A percentile compares a stretch with the other conserved stretches of the same genome.
phyloP scores from a whole-genome alignment of 805 yeast genomes.

The Pichia paraexigua region DNA sequence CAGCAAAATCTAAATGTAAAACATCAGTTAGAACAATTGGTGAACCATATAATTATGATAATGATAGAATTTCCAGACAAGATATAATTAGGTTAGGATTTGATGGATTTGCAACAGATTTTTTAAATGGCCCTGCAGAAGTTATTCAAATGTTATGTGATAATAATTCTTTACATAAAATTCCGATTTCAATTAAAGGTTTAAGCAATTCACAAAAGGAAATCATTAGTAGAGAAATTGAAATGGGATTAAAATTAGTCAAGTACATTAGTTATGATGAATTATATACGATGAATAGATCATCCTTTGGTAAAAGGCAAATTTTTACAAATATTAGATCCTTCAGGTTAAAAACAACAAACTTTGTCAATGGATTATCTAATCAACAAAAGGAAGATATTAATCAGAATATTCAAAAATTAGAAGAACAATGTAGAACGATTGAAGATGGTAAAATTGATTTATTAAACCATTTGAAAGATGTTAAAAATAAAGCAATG shows the following conservation, averaged over 20 bases:
- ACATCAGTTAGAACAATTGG: constrained; percentile 49
- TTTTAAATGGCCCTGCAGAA: constrained; percentile 60
- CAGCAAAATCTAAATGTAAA: constrained; percentile 27
- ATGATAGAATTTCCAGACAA: constrained; percentile 10
- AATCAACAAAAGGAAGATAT: constrained; percentile 20
- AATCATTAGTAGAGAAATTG: constrained; percentile 26
- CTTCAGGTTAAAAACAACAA: constrained; percentile 21
- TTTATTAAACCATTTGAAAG: not conserved
- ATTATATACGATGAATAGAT: constrained; percentile 42
- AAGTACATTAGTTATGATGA: constrained; percentile 56
- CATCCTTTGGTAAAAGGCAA: constrained; percentile 59
- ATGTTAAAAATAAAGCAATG: not conserved
- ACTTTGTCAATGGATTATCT: constrained; percentile 27
- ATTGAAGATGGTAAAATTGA: not conserved
- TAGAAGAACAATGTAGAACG: constrained; percentile 3
- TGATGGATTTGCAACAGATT: constrained; percentile 72
- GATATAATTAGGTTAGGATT: constrained; percentile 49
- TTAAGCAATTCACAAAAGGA: constrained; percentile 34
- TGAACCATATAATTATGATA: constrained; percentile 6
- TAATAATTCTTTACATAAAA: constrained; percentile 37
- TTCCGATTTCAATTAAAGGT: constrained; percentile 55
- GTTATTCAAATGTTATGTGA: constrained; percentile 70
- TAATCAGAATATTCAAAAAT: constrained; percentile 11
- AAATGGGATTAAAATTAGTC: constrained; percentile 39
- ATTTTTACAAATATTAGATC: constrained; percentile 35